Percentiles rank a stretch among this genome's conserved stretches.
Conservation (phyloP, 2,329 filamentous ascomycete genomes). For the Venturia nashicola region DNA sequence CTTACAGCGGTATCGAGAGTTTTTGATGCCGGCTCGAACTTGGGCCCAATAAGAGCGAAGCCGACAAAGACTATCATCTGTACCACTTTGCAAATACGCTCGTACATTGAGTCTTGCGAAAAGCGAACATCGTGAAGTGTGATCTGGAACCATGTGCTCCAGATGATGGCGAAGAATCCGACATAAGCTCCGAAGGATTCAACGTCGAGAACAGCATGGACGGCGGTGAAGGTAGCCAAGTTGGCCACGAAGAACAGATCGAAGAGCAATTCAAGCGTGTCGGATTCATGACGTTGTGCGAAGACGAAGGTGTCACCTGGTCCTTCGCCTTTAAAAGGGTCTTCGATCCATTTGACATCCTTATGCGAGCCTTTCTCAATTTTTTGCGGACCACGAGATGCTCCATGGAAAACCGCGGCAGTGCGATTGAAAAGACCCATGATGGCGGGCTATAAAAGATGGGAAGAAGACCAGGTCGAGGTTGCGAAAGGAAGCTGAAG, state of each 20-base stretch:
- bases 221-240: conserved; percentile 23
- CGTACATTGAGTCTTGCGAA: conserved; percentile 24
- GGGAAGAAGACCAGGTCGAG: background rate
- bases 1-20: background rate
- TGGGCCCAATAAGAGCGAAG: conserved; percentile 23
- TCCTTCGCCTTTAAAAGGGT: conserved; percentile 23
- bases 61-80: conserved; percentile 27
- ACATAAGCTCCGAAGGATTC: conserved; percentile 23
- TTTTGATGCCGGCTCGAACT: conserved; percentile 19
- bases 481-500: background rate
- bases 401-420: background rate
- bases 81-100: conserved; percentile 23
- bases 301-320: conserved; percentile 21
- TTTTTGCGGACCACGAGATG: background rate
- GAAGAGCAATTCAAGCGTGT: conserved; percentile 26
- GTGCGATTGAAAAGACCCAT: background rate
- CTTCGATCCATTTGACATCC: conserved; percentile 19
- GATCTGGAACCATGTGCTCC: conserved; percentile 27
- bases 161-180: conserved; percentile 25
- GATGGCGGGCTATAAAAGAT: background rate
- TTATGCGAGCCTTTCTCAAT: background rate
- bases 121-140: conserved; percentile 28
- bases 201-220: conserved; percentile 12
- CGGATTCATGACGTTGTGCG: conserved; percentile 20
- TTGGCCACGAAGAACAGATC: conserved; percentile 24